These are phyloP conservation scores for Mesembryanthemum crystallinum DNA, from an alignment of 148 eudicot genomes.

Conservation along the genomic window DNA sequence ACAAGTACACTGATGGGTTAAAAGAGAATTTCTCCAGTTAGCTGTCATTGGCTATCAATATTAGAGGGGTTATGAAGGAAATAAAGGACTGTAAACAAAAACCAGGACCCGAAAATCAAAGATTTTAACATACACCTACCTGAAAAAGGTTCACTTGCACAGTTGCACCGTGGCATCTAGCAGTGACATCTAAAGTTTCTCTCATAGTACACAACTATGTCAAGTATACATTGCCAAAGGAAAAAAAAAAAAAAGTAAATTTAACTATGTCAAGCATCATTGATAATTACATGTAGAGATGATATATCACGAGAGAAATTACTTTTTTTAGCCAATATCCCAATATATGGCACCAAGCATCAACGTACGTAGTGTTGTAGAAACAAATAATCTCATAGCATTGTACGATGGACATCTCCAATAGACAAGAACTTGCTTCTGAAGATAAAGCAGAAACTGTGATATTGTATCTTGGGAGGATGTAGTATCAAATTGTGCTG, in stretches of 20 bases:
- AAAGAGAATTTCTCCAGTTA: too few relatives aligned
- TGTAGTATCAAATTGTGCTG: conserved; percentile 49
- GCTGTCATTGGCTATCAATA: too few relatives aligned
- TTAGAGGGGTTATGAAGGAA: too few relatives aligned
- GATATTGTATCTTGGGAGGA: conserved; percentile 49
- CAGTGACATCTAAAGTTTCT: conserved; percentile 86
- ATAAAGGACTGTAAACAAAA: too few relatives aligned
- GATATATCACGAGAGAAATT: conserved; percentile 13
- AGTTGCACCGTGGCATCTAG: too few relatives aligned
- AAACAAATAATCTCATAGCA: conserved; percentile 71
- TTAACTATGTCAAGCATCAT: background rate
- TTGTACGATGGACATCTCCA: conserved; percentile 88
- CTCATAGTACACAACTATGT: too few relatives aligned
- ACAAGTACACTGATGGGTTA: too few relatives aligned
- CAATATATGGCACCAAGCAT: conserved; percentile 72
- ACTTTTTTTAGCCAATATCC: conserved; percentile 78
- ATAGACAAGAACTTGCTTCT: conserved; percentile 75
- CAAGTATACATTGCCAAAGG: too few relatives aligned
- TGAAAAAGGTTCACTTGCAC: too few relatives aligned
- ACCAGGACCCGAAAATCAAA: too few relatives aligned
- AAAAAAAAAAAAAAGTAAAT: too few relatives aligned
- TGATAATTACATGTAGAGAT: background rate
- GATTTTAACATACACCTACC: too few relatives aligned
- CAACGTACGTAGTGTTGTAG: conserved; percentile 53
- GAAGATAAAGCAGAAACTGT: conserved; percentile 62